Conservation (phyloP, 345 rosid genomes). For the Garcia nutans region DNA sequence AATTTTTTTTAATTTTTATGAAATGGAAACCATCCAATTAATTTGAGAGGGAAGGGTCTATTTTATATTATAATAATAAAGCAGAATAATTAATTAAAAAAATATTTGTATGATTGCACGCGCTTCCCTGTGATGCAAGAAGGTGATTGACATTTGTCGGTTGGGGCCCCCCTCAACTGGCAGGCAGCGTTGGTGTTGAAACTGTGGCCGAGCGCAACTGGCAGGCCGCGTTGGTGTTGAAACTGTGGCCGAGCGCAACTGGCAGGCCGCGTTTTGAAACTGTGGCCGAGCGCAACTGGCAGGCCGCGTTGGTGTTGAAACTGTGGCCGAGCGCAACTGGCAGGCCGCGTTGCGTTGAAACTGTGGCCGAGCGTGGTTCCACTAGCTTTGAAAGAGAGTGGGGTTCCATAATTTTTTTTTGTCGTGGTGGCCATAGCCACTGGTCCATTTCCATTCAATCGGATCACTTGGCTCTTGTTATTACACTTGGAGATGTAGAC, state of each 20-base stretch:
- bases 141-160: background rate
- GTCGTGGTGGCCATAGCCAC: background rate
- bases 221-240: conserved; percentile 14
- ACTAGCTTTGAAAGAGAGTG: background rate
- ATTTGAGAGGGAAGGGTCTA: too few species aligned
- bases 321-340: conserved; percentile 8
- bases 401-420: background rate
- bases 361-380: conserved; percentile 13
- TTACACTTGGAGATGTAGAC: too few species aligned
- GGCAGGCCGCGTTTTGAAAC: conserved; percentile 10
- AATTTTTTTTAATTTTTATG: too few species aligned
- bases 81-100: background rate
- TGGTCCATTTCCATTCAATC: too few species aligned
- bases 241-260: conserved; percentile 10
- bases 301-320: conserved; percentile 12
- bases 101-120: conserved; percentile 19
- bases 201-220: conserved; percentile 1
- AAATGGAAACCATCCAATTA: too few species aligned
- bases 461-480: too few species aligned
- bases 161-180: background rate
- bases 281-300: conserved; percentile 3
- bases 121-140: conserved; percentile 14
- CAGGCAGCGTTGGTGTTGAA: conserved; percentile 10
- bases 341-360: conserved; percentile 13
- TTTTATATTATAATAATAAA: background rate